These are phyloP conservation scores for Quercus mongolica DNA, from an alignment of 306 rosid species.

Conservation along the genomic window DNA sequence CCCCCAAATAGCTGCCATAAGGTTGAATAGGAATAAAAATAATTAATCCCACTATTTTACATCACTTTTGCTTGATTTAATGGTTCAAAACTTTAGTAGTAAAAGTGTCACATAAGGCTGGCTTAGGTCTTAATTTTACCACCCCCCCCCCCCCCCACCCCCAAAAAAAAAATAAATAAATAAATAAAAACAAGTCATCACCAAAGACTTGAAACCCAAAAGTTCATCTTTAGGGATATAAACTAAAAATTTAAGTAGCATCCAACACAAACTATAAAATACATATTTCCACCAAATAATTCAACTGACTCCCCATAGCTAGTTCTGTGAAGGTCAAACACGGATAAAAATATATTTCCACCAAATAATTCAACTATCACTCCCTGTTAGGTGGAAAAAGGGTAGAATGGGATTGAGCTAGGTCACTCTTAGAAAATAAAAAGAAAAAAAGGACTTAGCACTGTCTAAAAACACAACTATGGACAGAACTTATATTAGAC, in stretches of 20 bases:
- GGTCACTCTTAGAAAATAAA: not conserved
- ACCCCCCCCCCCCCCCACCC: no score
- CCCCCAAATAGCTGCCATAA: not conserved
- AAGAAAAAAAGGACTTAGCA: not conserved
- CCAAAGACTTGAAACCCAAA: not conserved
- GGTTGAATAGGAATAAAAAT: not conserved
- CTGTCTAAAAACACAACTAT: not conserved
- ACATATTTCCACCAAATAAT: not conserved
- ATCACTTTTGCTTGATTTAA: not conserved
- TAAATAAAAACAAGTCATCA: not conserved
- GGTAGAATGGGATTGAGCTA: not conserved
- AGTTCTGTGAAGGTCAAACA: not conserved
- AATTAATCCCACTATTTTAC: not conserved
- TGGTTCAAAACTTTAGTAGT: no score
- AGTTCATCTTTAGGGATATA: not conserved
- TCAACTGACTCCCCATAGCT: not conserved
- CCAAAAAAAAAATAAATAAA: not conserved
- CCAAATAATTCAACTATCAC: no score
- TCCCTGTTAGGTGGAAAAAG: not conserved
- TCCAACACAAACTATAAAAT: constrained; percentile 1
- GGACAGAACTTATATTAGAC: not conserved
- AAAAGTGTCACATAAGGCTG: no score
- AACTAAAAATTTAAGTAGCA: not conserved
- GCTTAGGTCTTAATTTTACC: not conserved
- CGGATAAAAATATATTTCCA: not conserved